Evolutionary conservation across 345 rosid genomes (phyloP).

Genomic region (Gossypium rotundifolium): DNA sequence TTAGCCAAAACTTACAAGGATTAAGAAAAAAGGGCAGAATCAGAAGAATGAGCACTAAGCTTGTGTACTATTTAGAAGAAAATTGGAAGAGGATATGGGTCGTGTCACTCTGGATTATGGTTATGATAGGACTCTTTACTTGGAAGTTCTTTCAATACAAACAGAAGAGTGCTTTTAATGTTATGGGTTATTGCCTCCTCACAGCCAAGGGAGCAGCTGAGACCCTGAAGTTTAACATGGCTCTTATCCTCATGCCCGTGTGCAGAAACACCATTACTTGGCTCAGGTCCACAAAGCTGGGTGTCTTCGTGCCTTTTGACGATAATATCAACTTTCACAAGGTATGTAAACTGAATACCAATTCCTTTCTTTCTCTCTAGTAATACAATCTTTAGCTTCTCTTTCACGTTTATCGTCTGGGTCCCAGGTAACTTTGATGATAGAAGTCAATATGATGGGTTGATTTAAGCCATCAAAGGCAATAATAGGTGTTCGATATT

Average conservation of each 20-base stretch:
- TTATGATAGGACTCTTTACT: constrained; percentile 69
- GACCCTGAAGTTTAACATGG: constrained; percentile 93
- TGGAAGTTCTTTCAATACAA: constrained; percentile 89
- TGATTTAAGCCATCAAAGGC: constrained; percentile 13
- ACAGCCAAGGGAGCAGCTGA: constrained; percentile 98
- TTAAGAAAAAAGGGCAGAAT: constrained; percentile 48
- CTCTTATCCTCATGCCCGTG: constrained; percentile 87
- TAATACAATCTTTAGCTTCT: constrained; percentile 16
- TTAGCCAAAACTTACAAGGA: constrained; percentile 97
- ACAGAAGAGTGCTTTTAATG: constrained; percentile 54
- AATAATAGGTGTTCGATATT: not conserved
- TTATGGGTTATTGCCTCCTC: constrained; percentile 92
- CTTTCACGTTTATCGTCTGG: constrained; percentile 26
- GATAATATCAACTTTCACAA: constrained; percentile 98
- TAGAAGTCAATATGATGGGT: constrained; percentile 25
- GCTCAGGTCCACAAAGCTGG: constrained; percentile 78
- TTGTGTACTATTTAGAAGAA: constrained; percentile 60
- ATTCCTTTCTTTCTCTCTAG: not conserved
- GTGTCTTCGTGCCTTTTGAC: constrained; percentile 76
- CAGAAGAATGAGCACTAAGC: constrained; percentile 43
- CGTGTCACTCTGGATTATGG: constrained; percentile 57
- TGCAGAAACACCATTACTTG: constrained; percentile 92
- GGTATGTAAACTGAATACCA: constrained; percentile 34
- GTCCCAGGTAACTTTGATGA: constrained; percentile 20
- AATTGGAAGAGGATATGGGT: constrained; percentile 96